Evolutionary conservation across 73 alveolate species (phyloP).

Genomic region (Tetrahymena borealis): DNA sequence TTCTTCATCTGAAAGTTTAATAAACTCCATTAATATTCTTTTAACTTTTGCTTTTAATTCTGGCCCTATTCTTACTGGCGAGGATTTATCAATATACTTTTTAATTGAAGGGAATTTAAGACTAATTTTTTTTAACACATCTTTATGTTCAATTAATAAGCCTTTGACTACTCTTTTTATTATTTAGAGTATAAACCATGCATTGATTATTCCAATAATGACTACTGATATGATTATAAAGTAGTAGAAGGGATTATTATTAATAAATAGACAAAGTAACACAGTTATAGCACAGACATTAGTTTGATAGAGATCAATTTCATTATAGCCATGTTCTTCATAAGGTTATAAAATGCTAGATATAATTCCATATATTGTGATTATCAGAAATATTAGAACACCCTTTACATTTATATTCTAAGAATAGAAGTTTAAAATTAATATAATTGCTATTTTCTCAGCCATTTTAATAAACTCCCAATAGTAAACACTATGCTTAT

Average conservation of each 20-base stretch:
- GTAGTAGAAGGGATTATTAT: neutral
- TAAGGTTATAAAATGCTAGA: neutral
- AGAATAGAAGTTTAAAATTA: neutral
- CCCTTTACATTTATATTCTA: neutral
- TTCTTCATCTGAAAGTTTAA: neutral
- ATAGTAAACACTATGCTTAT: neutral
- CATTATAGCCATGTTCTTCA: neutral
- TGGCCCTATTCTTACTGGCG: neutral
- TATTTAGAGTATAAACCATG: neutral
- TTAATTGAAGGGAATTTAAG: neutral
- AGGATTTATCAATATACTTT: neutral
- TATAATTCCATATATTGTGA: neutral
- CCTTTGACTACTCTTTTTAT: neutral
- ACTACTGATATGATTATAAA: neutral
- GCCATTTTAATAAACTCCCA: slow-evolving; percentile 24
- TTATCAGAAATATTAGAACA: neutral
- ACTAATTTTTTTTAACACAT: neutral
- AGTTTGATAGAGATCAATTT: neutral
- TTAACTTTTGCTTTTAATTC: neutral
- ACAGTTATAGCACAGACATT: neutral
- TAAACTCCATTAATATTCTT: neutral
- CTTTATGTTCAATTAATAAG: neutral
- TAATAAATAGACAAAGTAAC: neutral
- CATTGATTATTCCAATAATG: neutral
- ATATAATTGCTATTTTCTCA: slow-evolving; percentile 7